Base-by-base conservation (phyloP, 1,139 yeast species). In the Saccharomyces hybrid region DNA sequence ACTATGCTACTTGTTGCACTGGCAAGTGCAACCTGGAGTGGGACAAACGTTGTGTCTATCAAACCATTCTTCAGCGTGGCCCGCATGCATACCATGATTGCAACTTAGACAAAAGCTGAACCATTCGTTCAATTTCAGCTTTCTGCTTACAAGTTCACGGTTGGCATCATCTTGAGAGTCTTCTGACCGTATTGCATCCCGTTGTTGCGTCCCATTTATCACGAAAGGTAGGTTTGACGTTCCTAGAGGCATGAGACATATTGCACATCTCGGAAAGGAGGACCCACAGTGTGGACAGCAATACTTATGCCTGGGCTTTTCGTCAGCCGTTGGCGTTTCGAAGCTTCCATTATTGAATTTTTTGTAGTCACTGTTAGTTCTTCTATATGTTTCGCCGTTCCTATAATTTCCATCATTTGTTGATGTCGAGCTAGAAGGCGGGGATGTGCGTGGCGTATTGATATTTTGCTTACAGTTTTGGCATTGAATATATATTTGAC, bases 61-160 rank as follows among this genome's bases (percentile, higher is more conserved):
- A 67, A 93, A 93, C 98, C 98, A 93, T 65, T 89, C 96, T 61
- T 87, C 90, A 0, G 98, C 97, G 69, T 93, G 98, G n/a, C 86
- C 89, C 0, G 96, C 91, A 72, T 93, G 99, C 78, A 86, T 83
- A 1, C 97, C 97, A 66, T 93, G 98, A 67, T 86, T 88, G 68
- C 98, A 93, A 28, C 85, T 82, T 60, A 93, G 74, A 67, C 99
- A 93, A 70, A 89, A 89, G 60, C 95, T 88, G 60, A 93, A 90
- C 96, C 96, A 84, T 60, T 83, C 73, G 49, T 70, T 69, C 28
- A 69, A 52, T 46, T 62, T 61, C 46, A 66, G 50, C 42, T 59
- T 57, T 29, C 58, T 57, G 44, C 54, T 54, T 48, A 29, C 46
- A n/a, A 41, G 28, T 8, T 50, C 51, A 6, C 32, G 28, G 13